These are phyloP conservation scores for Cyclotella baltica DNA, from an alignment of 108 stramenopile species.

Conservation along the genomic window DNA sequence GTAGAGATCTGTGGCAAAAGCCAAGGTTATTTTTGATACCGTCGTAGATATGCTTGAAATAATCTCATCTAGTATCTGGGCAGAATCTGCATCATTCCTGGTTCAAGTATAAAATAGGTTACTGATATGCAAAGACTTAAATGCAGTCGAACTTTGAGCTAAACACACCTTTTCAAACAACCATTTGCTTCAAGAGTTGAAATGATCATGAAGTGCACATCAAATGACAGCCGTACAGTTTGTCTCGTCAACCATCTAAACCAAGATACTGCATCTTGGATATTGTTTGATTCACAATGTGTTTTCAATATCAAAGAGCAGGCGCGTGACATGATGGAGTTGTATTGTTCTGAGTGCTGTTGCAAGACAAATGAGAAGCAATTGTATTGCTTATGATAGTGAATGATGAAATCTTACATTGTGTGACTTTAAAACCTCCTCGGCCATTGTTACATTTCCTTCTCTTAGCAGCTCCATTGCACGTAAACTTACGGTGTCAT, in stretches of 20 bases:
- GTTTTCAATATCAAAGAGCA: not conserved
- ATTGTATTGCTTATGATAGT: not conserved
- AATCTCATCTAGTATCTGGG: conserved; percentile 63
- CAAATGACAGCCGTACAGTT: not conserved
- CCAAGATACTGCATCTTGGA: conserved; percentile 3
- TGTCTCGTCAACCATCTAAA: not conserved
- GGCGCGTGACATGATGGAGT: not conserved
- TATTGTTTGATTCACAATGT: conserved; percentile 8
- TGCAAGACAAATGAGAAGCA: not conserved
- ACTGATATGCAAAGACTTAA: not conserved
- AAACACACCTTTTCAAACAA: conserved; percentile 45
- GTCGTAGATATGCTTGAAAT: conserved; percentile 66
- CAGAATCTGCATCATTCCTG: conserved; percentile 30
- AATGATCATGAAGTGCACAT: conserved; percentile 59
- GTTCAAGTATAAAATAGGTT: not conserved
- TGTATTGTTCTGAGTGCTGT: not conserved
- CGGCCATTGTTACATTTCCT: not conserved
- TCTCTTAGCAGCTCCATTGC: not conserved
- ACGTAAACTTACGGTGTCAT: not conserved
- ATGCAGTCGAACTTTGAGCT: not conserved
- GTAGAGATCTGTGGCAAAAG: conserved; percentile 62
- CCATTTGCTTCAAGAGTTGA: conserved; percentile 65
- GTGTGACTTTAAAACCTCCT: not conserved
- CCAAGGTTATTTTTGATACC: conserved; percentile 58
- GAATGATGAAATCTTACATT: not conserved